Base-by-base conservation (phyloP, 768 basidiomycete genomes). In the Rhizopogon rudus region DNA sequence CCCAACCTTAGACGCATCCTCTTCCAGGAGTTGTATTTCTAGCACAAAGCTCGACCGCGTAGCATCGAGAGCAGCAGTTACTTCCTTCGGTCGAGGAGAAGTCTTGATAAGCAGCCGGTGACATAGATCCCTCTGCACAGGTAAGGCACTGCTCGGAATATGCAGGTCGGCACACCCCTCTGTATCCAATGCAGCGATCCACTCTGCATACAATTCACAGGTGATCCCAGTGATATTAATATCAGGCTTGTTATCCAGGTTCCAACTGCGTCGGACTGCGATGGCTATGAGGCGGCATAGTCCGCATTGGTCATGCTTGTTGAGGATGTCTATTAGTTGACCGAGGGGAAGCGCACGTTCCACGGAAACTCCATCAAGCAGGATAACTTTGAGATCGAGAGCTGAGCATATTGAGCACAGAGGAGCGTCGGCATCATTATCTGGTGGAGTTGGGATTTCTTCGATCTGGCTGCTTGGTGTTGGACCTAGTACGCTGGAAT, bases 251-350 rank as follows among this genome's bases (percentile, higher is more conserved):
- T 53, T 17, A 42, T 53, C 31, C 16, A 46, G 53, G 6, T 40
- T 42, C 56, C 53, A 57, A 7, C 22, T 53, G 33, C 40, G 53
- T 33, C 39, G 39, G 13, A 57, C 28, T 5, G 39, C 35, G 28
- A 37, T 29, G 13, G 53, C 20, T 28, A 57, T 29, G 12, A 57
- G 56, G 44, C 53, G 43, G 44, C 53, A 57, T 12, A 57, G 37
- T 1, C 14, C 35, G 45, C 56, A 57, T 25, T 40, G 53, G 33
- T 45, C 25, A 14, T 33, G 8, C 10, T 55, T 55, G 3, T 52
- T 12, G 20, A 57, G 31, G 39, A 51, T 57, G 33, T 49, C 29
- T 40, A 8, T 25, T 28, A 44, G 55, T 28, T 28, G 13, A 14
- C 54, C 37, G 31, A 55, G 13, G 17, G 39, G 40, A 35, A 35